Evolutionary conservation across 345 rosid species (phyloP).

Genomic region (Aethionema arabicum): DNA sequence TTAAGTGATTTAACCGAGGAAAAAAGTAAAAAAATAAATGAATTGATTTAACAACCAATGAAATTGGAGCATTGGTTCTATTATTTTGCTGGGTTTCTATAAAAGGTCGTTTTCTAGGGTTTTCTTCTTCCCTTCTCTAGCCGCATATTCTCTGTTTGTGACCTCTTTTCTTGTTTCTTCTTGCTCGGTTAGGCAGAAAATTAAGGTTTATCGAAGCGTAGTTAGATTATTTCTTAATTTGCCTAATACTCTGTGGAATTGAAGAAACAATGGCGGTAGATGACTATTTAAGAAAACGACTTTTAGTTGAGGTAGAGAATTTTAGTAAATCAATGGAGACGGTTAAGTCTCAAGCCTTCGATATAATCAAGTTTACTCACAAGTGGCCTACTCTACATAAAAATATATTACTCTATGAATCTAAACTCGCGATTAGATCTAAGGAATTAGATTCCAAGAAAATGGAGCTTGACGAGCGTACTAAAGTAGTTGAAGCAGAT

Average conservation of each 20-base stretch:
- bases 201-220: not conserved
- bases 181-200: not conserved
- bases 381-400: constrained; percentile 23
- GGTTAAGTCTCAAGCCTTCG: constrained; percentile 4
- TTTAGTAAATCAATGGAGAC: constrained; percentile 14
- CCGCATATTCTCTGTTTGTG: not conserved
- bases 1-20: too few relatives aligned
- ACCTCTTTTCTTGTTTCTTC: not conserved
- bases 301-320: constrained; percentile 15
- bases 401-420: not conserved
- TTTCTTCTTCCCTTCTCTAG: constrained; percentile 9
- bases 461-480: constrained; percentile 23
- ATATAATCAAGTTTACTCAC: constrained; percentile 10
- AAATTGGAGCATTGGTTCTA: too few relatives aligned
- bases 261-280: constrained; percentile 17
- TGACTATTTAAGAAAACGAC: constrained; percentile 17
- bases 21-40: too few relatives aligned
- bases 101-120: constrained; percentile 8
- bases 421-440: not conserved
- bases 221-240: too few relatives aligned
- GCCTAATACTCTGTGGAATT: not conserved
- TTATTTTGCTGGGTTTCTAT: not conserved
- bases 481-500: constrained; percentile 22
- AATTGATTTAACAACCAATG: too few relatives aligned
- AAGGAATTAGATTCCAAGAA: constrained; percentile 15